phyloP scores from a whole-genome alignment of 805 yeast species.

The Danielozyma ontarioensis region DNA sequence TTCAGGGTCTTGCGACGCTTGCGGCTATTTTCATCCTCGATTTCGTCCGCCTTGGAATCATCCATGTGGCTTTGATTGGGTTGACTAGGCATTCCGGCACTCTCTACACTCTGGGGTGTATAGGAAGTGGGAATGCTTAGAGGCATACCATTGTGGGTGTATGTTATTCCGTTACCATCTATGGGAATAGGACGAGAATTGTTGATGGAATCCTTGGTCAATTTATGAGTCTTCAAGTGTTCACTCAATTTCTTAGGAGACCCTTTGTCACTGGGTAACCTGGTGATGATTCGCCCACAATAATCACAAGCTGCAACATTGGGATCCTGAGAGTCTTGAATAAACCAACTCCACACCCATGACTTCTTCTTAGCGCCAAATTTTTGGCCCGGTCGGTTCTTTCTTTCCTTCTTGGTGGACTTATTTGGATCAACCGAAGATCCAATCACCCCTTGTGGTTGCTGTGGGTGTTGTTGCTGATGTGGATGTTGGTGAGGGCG shows the following conservation, averaged over 20 bases:
- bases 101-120: neutral
- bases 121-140: constrained; percentile 3
- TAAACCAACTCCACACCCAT: constrained; percentile 63
- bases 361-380: constrained; percentile 59
- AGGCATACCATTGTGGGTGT: constrained; percentile 27
- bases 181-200: constrained; percentile 33
- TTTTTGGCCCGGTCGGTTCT: constrained; percentile 49
- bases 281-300: constrained; percentile 45
- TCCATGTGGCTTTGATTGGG: neutral
- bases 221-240: constrained; percentile 52
- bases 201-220: constrained; percentile 36
- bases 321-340: constrained; percentile 43
- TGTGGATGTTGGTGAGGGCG: neutral
- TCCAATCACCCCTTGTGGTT: neutral
- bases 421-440: neutral
- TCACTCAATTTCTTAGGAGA: constrained; percentile 56
- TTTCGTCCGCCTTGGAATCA: constrained; percentile 1
- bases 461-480: constrained; percentile 2
- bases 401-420: constrained; percentile 22
- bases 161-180: constrained; percentile 33
- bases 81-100: too few species aligned
- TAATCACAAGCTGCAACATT: constrained; percentile 50
- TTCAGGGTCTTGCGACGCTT: neutral
- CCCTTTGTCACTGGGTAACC: constrained; percentile 51
- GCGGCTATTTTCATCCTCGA: constrained; percentile 4